Evolutionary conservation across 2,329 filamentous ascomycete genomes (phyloP), one percentile per base, ranked within the genome.

Genomic region (Cladosporium velox): DNA sequence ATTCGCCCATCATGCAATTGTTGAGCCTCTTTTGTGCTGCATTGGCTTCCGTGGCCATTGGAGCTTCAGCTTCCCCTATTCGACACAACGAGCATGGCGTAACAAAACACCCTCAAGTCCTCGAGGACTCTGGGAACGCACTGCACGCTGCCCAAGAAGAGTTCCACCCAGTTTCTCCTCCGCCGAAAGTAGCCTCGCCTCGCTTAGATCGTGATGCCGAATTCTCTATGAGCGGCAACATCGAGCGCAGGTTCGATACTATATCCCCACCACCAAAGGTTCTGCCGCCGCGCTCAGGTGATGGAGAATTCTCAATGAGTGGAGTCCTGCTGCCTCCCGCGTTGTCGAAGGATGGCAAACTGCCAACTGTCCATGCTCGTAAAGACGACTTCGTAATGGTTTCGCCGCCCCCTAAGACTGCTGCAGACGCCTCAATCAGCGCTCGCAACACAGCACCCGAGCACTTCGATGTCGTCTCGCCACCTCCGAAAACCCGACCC

Each of bases 401-500:
- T 11, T 61, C 44, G 28, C 59, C 59, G 11, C 59, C 59, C 7
- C 59, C 59, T 1, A 61, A 52, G n/a, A 38, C 34, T 11, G 21
- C 34, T 21, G 41, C n/a, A 24, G 41, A 24, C 41, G 24, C 49
- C 28, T 34, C 21, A 21, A 38, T 41, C 14, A 15, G 11, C 4
- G 21, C 30, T 35, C 55, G 55, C 55, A 52, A 28, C 49, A 52
- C 49, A 15, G 15, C 49, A 28, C 14, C n/a, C 12, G 49, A 30
- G 28, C 4, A n/a, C 18, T 57, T 57, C 26, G 38, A 47, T 24
- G 26, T 38, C 11, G 8, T 44, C 8, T 64, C 51, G 28, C 35
- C 61, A 11, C 51, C 35, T 7, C 61, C 51, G 14, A 64, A 64
- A n/a, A 59, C 24, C 2, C 32, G 38, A 41, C 38, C 57, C 12